Base-by-base conservation (phyloP, 2,329 filamentous ascomycete genomes). In the Penicillium sp. region DNA sequence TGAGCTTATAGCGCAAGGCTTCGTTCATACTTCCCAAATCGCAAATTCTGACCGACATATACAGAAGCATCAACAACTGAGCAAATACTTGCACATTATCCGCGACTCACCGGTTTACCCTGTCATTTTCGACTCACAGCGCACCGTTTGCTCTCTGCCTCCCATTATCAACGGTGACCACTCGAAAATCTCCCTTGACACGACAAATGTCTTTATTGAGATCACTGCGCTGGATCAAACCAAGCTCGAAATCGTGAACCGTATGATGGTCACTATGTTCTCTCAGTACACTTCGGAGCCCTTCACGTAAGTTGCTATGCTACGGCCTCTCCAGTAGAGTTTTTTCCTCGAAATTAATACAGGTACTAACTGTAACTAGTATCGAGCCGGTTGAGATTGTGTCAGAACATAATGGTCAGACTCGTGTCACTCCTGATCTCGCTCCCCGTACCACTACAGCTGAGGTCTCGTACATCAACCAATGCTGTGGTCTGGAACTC, bases 111-210 rank as follows among this genome's bases (percentile, higher is more conserved):
- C 90, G 4, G 86, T 95, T 38, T 98, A 98, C 69, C 93, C 93
- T 24, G 90, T 95, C 64, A 95, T 98, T 65, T 91, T 90, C 70
- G 93, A 98, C 68, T 81, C 88, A 45, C 87, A 95, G 66, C 80
- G 83, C 38, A 82, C 81, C 39, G 90, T 98, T 33, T 91, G 93
- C 73, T 97, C 91, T 6, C 78, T 98, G 62, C 93, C 93, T 1
- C 93, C 93, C 13, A 97, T 98, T 62, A 98, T 98, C 77, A 98
- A 98, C 74, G 83, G 90, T 62, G 82, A 98, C 64, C 90, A 93
- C 73, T 96, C 90, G 63, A 98, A 98, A 74, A 98, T 98, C 67
- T 89, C 84, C 6, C 74, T 94, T 39, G 75, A 94, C 66, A 97
- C 90, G 49, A 91, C 81, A 65, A 96, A 98, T 64, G 82, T 98